These are phyloP conservation scores for Apiospora aurea DNA, from an alignment of 2,329 filamentous ascomycete genomes.

Conservation along the genomic window DNA sequence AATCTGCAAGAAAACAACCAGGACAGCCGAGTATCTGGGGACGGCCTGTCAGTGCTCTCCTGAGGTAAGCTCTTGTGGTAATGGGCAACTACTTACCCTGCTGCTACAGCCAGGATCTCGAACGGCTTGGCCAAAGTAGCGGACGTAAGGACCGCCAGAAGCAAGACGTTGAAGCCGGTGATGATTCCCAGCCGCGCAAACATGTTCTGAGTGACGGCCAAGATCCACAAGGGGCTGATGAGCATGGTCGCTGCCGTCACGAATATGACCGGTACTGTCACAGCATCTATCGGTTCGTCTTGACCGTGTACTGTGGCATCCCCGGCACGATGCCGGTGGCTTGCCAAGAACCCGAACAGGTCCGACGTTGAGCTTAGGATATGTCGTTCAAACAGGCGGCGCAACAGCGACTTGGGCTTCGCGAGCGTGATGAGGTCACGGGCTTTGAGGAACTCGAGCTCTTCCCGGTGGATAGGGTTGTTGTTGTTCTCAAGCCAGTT, in stretches of 20 bases:
- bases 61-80: not conserved
- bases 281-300: slow-evolving; percentile 34
- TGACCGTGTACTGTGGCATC: slow-evolving; percentile 15
- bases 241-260: slow-evolving; percentile 40
- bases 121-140: slow-evolving; percentile 34
- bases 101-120: slow-evolving; percentile 33
- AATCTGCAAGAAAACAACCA: slow-evolving; percentile 32
- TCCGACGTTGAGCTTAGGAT: slow-evolving; percentile 21
- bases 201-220: slow-evolving; percentile 32
- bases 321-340: not conserved
- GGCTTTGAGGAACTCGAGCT: slow-evolving; percentile 30
- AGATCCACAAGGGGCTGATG: slow-evolving; percentile 43
- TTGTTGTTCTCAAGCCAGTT: slow-evolving; percentile 35
- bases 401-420: slow-evolving; percentile 28
- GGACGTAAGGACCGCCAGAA: slow-evolving; percentile 32
- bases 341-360: slow-evolving; percentile 17
- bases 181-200: slow-evolving; percentile 40
- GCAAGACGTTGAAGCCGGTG: slow-evolving; percentile 39
- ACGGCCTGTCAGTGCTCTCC: not conserved
- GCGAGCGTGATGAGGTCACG: slow-evolving; percentile 37
- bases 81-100: slow-evolving; percentile 30
- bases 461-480: slow-evolving; percentile 30
- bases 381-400: slow-evolving; percentile 30
- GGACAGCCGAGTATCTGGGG: slow-evolving; percentile 30
- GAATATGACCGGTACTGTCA: slow-evolving; percentile 36